Base-by-base conservation (phyloP, 345 rosid genomes). In the Aquilaria sinensis region DNA sequence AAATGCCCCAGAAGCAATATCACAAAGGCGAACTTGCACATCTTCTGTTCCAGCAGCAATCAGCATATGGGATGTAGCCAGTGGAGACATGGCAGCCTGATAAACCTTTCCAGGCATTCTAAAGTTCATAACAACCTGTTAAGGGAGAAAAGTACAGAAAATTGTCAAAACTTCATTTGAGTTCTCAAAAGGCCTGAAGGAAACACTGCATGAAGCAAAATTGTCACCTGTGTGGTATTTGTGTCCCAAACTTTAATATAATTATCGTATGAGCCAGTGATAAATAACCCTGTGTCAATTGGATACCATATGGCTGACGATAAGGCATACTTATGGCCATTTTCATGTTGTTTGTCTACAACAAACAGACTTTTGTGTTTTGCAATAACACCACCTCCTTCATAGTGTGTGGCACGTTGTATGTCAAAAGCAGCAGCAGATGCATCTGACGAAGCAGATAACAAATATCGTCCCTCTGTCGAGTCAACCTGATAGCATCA, bases 51-150 rank as follows among this genome's bases (percentile, higher is more conserved):
- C 99, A 53, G 89, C 81, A 71, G 99, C 99, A 64, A 94, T 85
- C 51, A 94, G 75, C 84, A 86, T 88, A 69, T 94, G 99, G 64
- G 95, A 75, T 12, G 85, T 82, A 43, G 99, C 89, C 82, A 90
- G 23, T 37, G 95, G 64, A 60, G 99, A 94, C 96, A 94, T 90
- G 56, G 97, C 92, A 62, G 92, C 77, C 72, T 81, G 82, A 72
- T 94, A 83, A 77, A 94, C 95, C 75, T 86, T 94, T 67, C 92
- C 99, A 58, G 97, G 99, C 95, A 94, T 77, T 82, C 86, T 88
- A 62, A 94, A 90, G 67, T 88, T 79, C 87, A 81, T 69, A 56
- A 86, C 95, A 47, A 78, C 90, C 97, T 93, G 72, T 46, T 56
- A 57, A 31, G 67, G 47, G 34, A 16, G 16, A 31, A 23, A 23